Evolutionary conservation across 2,329 filamentous ascomycete genomes (phyloP).

Genomic region (Fusarium sp.): DNA sequence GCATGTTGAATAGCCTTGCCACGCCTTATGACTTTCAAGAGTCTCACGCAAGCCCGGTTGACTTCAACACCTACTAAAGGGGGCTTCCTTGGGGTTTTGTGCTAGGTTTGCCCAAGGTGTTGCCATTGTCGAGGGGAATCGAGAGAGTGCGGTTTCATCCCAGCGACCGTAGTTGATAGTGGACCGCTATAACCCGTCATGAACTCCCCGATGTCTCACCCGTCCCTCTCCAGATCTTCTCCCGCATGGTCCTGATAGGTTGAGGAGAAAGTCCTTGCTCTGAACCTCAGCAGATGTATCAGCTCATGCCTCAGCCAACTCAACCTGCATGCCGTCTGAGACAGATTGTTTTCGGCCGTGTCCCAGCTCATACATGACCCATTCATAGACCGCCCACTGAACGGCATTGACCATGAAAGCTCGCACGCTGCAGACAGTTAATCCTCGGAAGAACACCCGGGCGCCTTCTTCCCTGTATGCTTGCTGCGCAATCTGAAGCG

Average conservation of each 20-base stretch:
- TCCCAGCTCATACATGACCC: slow-evolving; percentile 75
- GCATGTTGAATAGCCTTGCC: slow-evolving; percentile 5
- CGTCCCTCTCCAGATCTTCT: neutral
- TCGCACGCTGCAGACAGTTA: slow-evolving; percentile 83
- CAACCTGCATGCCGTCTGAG: neutral
- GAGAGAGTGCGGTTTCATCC: neutral
- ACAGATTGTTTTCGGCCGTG: slow-evolving; percentile 33
- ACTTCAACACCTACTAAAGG: neutral
- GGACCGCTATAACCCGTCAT: neutral
- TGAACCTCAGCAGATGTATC: neutral
- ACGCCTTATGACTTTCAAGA: neutral
- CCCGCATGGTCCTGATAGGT: neutral
- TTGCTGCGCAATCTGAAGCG: slow-evolving; percentile 71
- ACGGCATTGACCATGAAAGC: slow-evolving; percentile 95
- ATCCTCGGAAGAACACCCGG: slow-evolving; percentile 75
- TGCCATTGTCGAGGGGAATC: neutral
- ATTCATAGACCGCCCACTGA: slow-evolving; percentile 93
- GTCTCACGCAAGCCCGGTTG: neutral
- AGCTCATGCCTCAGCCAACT: slow-evolving; percentile 3
- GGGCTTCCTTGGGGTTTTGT: neutral
- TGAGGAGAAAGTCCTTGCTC: neutral
- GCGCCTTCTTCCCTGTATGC: slow-evolving; percentile 73
- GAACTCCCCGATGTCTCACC: neutral
- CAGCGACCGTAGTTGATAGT: neutral
- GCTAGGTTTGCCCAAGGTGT: neutral